phyloP scores from a whole-genome alignment of 176 grass and related monocot genomes.

The Areca catechu region DNA sequence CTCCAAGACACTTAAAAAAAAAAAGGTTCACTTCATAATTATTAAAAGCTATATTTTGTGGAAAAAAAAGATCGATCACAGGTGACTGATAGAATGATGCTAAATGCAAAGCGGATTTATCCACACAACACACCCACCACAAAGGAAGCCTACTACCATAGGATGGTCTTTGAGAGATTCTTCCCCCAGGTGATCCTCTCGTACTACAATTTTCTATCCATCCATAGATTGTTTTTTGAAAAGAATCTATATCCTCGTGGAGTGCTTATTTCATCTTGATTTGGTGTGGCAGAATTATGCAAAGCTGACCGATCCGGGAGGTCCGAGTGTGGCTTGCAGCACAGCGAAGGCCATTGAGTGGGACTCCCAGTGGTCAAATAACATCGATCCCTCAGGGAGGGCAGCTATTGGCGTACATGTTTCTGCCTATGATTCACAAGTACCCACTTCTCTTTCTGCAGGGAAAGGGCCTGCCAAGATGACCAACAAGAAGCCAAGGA shows the following conservation, averaged over 20 bases:
- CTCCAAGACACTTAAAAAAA: too few species aligned
- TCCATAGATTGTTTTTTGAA: too few species aligned
- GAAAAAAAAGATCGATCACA: conserved; percentile 17
- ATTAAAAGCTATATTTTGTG: background rate
- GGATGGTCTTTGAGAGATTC: conserved; percentile 93
- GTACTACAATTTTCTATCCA: too few species aligned
- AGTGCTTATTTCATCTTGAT: background rate
- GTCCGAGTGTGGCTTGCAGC: conserved; percentile 92
- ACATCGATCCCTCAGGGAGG: conserved; percentile 86
- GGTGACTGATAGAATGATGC: conserved; percentile 82
- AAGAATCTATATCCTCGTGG: too few species aligned
- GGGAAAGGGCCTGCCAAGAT: conserved; percentile 11
- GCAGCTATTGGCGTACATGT: conserved; percentile 60
- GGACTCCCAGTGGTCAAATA: conserved; percentile 81
- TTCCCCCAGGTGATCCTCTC: conserved; percentile 67
- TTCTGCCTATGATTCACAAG: conserved; percentile 26
- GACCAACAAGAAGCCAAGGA: conserved; percentile 33
- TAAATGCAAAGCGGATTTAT: conserved; percentile 40
- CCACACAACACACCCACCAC: conserved; percentile 85
- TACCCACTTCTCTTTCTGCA: conserved; percentile 17
- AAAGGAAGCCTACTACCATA: conserved; percentile 96
- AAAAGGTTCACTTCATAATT: too few species aligned
- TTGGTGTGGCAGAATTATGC: conserved; percentile 56
- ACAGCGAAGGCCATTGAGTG: conserved; percentile 90
- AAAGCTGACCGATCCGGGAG: conserved; percentile 73